phyloP scores from a whole-genome alignment of 495 filamentous ascomycete species.

The Bathelium albidoporum region DNA sequence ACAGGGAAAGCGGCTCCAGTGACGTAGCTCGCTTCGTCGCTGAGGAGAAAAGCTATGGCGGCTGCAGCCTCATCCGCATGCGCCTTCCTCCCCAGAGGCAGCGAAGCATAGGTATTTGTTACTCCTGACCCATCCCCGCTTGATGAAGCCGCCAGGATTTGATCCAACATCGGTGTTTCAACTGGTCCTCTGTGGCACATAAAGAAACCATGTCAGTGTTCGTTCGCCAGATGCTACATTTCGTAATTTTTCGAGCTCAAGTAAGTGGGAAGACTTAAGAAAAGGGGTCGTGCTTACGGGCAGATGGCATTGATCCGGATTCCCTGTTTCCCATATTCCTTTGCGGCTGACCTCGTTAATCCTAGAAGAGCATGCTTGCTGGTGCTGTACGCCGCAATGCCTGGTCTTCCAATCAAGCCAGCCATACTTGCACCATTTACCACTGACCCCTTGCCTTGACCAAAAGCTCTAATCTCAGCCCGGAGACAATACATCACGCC shows the following conservation, averaged over 20 bases:
- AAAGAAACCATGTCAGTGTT: not conserved
- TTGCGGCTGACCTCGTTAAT: slow-evolving; percentile 6
- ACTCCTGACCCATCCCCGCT: not conserved
- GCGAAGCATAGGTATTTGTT: not conserved
- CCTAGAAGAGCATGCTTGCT: slow-evolving; percentile 4
- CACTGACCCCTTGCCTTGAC: not conserved
- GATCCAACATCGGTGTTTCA: not conserved
- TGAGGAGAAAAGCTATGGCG: not conserved
- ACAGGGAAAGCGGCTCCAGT: not conserved
- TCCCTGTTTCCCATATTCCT: not conserved
- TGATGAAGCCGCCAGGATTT: not conserved
- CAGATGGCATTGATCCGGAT: slow-evolving; percentile 2
- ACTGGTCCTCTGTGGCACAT: not conserved
- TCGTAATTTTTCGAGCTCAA: not conserved
- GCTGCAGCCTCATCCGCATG: not conserved
- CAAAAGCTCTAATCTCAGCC: slow-evolving; percentile 14
- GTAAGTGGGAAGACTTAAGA: not conserved
- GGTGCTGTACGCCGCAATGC: slow-evolving; percentile 4
- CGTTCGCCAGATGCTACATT: not conserved
- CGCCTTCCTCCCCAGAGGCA: not conserved
- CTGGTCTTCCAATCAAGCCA: slow-evolving; percentile 3
- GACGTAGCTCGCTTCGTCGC: not conserved
- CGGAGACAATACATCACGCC: slow-evolving; percentile 25
- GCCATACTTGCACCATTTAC: slow-evolving; percentile 5
- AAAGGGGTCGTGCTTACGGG: not conserved